A percentile compares a stretch with the other conserved stretches of the same genome.
Evolutionary conservation across 2,329 filamentous ascomycete species (phyloP).

Genomic region (Diaporthe capsici): DNA sequence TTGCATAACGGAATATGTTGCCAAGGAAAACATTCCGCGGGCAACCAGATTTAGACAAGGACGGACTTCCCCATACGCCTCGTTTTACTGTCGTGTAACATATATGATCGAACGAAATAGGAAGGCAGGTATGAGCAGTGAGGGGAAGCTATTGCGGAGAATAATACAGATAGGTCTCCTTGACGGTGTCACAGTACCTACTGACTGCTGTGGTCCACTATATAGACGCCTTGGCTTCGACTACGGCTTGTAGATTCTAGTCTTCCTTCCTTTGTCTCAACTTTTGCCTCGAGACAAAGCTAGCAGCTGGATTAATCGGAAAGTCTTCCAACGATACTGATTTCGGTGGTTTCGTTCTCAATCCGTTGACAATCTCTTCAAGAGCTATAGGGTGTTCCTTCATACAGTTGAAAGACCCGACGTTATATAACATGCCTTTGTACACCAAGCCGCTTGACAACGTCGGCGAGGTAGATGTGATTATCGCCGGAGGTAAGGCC

Average conservation of each 20-base stretch:
- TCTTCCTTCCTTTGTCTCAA: no score
- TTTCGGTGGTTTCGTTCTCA: no score
- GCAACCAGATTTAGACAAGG: background rate
- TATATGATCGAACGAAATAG: background rate
- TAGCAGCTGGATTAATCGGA: background rate
- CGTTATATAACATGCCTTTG: constrained; percentile 23
- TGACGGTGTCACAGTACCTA: background rate
- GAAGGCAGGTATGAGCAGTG: background rate
- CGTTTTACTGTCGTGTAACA: background rate
- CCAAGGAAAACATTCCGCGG: background rate
- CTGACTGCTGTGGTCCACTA: no score
- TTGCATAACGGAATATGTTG: background rate
- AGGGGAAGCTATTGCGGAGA: constrained; percentile 6
- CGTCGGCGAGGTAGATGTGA: constrained; percentile 58
- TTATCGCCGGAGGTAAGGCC: constrained; percentile 49
- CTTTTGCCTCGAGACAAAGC: background rate
- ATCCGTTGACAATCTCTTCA: no score
- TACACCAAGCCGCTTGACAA: constrained; percentile 45
- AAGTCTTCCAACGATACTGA: background rate
- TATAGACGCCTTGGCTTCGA: no score
- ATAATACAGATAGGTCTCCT: background rate
- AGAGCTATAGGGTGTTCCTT: no score
- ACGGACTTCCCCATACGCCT: background rate
- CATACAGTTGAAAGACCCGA: no score
- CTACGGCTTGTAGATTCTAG: no score